Evolutionary conservation across 2,329 filamentous ascomycete species (phyloP).

Genomic region (Fusarium clavum): DNA sequence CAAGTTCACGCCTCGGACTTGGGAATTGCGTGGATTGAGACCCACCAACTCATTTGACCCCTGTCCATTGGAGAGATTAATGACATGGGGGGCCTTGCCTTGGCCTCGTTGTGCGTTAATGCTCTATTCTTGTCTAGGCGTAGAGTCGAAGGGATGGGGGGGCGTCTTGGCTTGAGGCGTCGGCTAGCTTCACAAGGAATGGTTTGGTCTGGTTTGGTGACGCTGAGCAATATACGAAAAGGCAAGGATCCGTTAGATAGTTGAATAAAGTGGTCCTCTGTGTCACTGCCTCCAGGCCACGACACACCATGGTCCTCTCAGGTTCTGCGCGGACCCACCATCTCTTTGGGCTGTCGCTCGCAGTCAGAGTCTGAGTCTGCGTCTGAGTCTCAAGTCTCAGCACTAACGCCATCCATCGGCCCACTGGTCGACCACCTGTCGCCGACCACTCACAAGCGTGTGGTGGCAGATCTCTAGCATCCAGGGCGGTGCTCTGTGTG

Average conservation of each 20-base stretch:
- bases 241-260: constrained; percentile 59
- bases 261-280: constrained; percentile 56
- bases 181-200: constrained; percentile 49
- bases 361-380: background rate
- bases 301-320: constrained; percentile 30
- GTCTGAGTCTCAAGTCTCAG: constrained; percentile 38
- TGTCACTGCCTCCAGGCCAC: constrained; percentile 46
- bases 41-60: constrained; percentile 46
- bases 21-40: constrained; percentile 53
- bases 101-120: constrained; percentile 49
- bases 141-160: constrained; percentile 29
- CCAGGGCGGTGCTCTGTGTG: constrained; percentile 29
- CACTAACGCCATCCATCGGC: constrained; percentile 50
- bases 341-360: constrained; percentile 30
- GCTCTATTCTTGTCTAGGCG: constrained; percentile 58
- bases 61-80: constrained; percentile 50
- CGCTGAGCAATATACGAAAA: constrained; percentile 63
- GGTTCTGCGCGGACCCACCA: constrained; percentile 32
- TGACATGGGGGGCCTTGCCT: constrained; percentile 51
- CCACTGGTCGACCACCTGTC: constrained; percentile 40
- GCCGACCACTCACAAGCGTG: constrained; percentile 38
- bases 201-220: constrained; percentile 52
- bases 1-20: constrained; percentile 46
- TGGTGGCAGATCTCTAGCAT: constrained; percentile 36
- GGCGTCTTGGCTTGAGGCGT: constrained; percentile 48